Percentiles rank a stretch among this genome's conserved stretches.
Conservation (phyloP, 768 basidiomycete genomes). For the Auriscalpium microsporum region DNA sequence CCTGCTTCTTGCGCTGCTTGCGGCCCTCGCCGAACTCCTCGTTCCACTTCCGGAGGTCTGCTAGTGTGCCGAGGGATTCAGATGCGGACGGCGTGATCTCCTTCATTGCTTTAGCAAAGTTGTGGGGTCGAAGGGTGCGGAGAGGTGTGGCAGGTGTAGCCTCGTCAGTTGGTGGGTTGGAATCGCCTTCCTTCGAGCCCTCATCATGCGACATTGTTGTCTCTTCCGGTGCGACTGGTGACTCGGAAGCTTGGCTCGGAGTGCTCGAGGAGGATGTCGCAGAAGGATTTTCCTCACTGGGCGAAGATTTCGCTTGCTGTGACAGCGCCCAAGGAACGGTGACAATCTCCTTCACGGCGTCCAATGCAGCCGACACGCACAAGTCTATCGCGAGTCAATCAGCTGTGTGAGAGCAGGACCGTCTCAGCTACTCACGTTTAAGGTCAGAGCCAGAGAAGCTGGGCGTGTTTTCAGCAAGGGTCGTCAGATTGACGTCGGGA, state of each 20-base stretch:
- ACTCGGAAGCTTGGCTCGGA: no score
- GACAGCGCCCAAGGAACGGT: conserved; percentile 63
- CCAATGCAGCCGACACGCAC: conserved; percentile 87
- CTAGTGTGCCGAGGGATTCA: conserved; percentile 66
- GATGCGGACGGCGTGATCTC: conserved; percentile 90
- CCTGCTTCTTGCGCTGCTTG: conserved; percentile 55
- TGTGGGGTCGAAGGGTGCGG: conserved; percentile 43
- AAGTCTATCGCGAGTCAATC: conserved; percentile 45
- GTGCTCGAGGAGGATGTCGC: background rate
- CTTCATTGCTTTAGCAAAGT: conserved; percentile 78
- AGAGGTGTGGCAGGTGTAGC: conserved; percentile 2
- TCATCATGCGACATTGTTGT: background rate
- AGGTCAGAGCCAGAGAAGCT: conserved; percentile 92
- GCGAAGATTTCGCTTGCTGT: conserved; percentile 1
- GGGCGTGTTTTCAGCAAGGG: conserved; percentile 64
- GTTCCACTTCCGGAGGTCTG: conserved; percentile 81
- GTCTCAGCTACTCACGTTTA: conserved; percentile 56
- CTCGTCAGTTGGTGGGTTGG: background rate
- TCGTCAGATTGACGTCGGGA: conserved; percentile 50
- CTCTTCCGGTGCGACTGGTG: background rate
- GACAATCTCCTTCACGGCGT: conserved; percentile 81
- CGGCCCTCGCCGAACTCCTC: conserved; percentile 89
- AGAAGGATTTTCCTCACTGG: background rate
- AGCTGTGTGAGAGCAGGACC: background rate
- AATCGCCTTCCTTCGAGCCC: background rate